These are phyloP conservation scores for Coleophoma cylindrospora DNA, from an alignment of 2,329 filamentous ascomycete genomes.

Conservation along the genomic window DNA sequence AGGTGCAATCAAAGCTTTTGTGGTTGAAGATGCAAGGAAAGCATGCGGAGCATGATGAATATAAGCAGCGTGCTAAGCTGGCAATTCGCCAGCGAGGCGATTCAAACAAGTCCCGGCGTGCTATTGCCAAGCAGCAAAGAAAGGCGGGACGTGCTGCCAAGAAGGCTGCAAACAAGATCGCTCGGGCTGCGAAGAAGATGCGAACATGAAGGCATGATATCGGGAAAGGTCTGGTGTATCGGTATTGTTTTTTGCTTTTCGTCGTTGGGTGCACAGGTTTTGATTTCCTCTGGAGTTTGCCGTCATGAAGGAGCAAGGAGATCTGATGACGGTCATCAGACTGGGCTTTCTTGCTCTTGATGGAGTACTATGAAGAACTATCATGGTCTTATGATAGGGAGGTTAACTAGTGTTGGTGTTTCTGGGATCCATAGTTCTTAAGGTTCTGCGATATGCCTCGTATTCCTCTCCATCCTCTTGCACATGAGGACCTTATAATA, in stretches of 20 bases:
- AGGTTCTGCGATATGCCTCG: constrained; percentile 3
- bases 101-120: constrained; percentile 2
- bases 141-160: constrained; percentile 7
- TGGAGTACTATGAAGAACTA: constrained; percentile 27
- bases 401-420: constrained; percentile 25
- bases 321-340: constrained; percentile 8
- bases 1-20: constrained; percentile 50
- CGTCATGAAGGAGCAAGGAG: constrained; percentile 4
- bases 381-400: constrained; percentile 55
- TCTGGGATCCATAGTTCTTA: constrained; percentile 2
- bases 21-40: constrained; percentile 51
- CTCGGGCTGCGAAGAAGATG: background rate
- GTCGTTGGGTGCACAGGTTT: constrained; percentile 6
- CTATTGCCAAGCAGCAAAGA: background rate
- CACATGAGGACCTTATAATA: too few species aligned
- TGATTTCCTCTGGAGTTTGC: constrained; percentile 11
- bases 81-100: constrained; percentile 10
- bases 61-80: constrained; percentile 40
- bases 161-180: constrained; percentile 11
- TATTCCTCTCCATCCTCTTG: too few species aligned
- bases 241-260: constrained; percentile 7
- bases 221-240: constrained; percentile 8
- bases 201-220: constrained; percentile 5
- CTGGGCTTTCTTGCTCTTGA: constrained; percentile 1
- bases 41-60: constrained; percentile 38